These are phyloP conservation scores for Ilyonectria mors-panacis DNA, from an alignment of 2,329 filamentous ascomycete genomes.

Conservation along the genomic window DNA sequence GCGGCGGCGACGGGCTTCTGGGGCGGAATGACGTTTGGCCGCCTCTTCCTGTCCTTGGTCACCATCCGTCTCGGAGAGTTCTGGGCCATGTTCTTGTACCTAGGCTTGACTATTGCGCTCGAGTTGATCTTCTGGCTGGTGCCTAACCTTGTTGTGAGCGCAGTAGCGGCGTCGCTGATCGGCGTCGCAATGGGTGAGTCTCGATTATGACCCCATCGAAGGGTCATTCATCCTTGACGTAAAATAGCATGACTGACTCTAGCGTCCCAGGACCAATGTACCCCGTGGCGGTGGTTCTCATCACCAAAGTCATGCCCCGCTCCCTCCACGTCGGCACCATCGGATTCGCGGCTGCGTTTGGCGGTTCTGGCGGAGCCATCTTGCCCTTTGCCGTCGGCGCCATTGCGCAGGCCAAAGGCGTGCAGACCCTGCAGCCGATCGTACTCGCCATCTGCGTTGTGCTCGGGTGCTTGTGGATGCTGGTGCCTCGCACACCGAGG, in stretches of 20 bases:
- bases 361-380: constrained; percentile 78
- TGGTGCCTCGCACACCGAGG: not conserved
- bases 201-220: not conserved
- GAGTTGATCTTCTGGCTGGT: constrained; percentile 87
- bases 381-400: constrained; percentile 77
- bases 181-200: constrained; percentile 67
- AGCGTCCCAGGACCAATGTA: constrained; percentile 82
- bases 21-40: constrained; percentile 82
- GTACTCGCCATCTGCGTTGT: constrained; percentile 64
- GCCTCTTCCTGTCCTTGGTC: constrained; percentile 80
- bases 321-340: constrained; percentile 84
- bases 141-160: constrained; percentile 81
- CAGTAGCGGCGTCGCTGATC: constrained; percentile 78
- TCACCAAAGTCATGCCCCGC: constrained; percentile 78
- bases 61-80: constrained; percentile 81
- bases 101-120: constrained; percentile 73
- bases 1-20: constrained; percentile 86
- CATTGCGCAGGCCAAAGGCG: constrained; percentile 71
- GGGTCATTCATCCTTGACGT: not conserved
- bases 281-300: constrained; percentile 78
- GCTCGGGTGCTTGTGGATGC: constrained; percentile 42
- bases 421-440: constrained; percentile 70
- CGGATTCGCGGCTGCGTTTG: constrained; percentile 83
- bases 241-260: not conserved
- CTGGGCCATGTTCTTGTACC: constrained; percentile 71